Conservation (phyloP, 2,329 filamentous ascomycete genomes). For the Xylariales sp. region DNA sequence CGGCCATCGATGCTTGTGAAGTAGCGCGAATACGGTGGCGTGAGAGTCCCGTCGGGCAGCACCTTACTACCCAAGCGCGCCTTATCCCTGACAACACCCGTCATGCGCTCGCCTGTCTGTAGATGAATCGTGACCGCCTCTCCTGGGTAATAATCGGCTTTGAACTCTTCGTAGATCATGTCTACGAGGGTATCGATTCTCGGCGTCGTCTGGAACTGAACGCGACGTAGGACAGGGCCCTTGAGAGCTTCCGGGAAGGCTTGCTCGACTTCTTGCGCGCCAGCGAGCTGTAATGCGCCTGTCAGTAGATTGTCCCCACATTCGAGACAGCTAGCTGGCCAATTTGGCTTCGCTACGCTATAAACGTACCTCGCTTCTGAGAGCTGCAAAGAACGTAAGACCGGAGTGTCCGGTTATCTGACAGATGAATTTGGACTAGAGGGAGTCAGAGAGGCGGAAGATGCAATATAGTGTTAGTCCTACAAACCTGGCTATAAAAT, state of each 20-base stretch:
- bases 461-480: not conserved
- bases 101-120: slow-evolving; percentile 61
- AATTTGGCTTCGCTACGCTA: slow-evolving; percentile 1
- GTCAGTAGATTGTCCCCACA: too few species aligned
- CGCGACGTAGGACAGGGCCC: slow-evolving; percentile 81
- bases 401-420: slow-evolving; percentile 92
- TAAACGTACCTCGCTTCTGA: slow-evolving; percentile 76
- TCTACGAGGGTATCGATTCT: slow-evolving; percentile 79
- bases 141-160: slow-evolving; percentile 84
- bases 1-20: slow-evolving; percentile 70
- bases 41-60: slow-evolving; percentile 63
- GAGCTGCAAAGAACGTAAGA: slow-evolving; percentile 86
- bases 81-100: slow-evolving; percentile 80
- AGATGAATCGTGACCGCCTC: slow-evolving; percentile 75
- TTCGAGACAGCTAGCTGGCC: too few species aligned
- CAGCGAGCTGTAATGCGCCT: slow-evolving; percentile 52
- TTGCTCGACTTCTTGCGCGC: slow-evolving; percentile 83
- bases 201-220: slow-evolving; percentile 85
- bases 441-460: slow-evolving; percentile 8
- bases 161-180: slow-evolving; percentile 72
- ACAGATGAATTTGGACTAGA: slow-evolving; percentile 82
- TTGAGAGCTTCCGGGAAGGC: slow-evolving; percentile 89
- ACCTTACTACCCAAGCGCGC: slow-evolving; percentile 64
- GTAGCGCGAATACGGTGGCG: slow-evolving; percentile 71
- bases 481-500: slow-evolving; percentile 81